Base-by-base conservation (phyloP, 331 rosid genomes). In the Phaseolus coccineus region DNA sequence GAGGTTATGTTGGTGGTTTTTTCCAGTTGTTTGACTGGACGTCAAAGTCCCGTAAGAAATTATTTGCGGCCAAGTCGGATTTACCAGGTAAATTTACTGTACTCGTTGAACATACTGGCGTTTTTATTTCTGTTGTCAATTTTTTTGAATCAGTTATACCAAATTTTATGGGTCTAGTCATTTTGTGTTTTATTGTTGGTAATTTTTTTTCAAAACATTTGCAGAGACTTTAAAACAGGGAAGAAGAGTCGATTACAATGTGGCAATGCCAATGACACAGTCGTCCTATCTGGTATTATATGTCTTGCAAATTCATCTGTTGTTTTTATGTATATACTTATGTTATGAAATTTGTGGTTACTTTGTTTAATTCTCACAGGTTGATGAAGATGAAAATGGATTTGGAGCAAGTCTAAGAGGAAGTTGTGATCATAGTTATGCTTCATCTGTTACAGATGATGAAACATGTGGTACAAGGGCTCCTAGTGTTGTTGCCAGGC, bases 21-120 rank as follows among this genome's bases (percentile, higher is more conserved):
- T 89, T 95, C 69, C 97, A 95, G 30, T 82, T 95, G 82, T 95
- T 95, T 77, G 99, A 95, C 79, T 95, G 99, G 97, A 91, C 83
- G 55, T 81, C 98, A 42, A 95, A 95, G 81, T 90, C 98, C 8
- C 89, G 96, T 7, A 95, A 95, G 84, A 95, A 90, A 74, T 82
- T 95, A 65, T 95, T 95, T 84, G 79, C 97, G 6, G 80, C 86
- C 80, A 91, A 91, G 77, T 79, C 87, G 24, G 96, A 88, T 52
- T 72, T 73, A 69, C 86, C 89, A 74, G 98, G 98, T 95, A 86
- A 22, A 61, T 56, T 16, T 63, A 51, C 69, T 37, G 73, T 42
- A 47, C 30, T 50, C 64, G 5, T 74, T 19, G 48, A 47, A 67
- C 69, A 40, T 47, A 62, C 40, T 35, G 59, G 13, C 14, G 3